Percentiles rank a stretch among this genome's conserved stretches.
phyloP scores from a whole-genome alignment of 805 yeast genomes.

The Pichia rugopelliculosa region DNA sequence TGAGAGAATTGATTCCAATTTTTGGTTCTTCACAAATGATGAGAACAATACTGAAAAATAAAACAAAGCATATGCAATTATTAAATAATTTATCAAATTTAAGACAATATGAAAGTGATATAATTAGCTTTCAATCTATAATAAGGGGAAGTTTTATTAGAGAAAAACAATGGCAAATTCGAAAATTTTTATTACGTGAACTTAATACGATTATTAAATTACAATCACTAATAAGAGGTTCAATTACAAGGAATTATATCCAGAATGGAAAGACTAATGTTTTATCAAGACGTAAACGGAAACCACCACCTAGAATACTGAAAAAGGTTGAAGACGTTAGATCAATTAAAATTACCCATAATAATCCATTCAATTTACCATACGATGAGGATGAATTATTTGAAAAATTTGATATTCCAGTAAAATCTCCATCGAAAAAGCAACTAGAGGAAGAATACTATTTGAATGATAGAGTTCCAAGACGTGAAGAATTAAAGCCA shows the following conservation, averaged over 20 bases:
- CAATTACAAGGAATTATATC: slow-evolving; percentile 10
- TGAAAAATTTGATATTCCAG: slow-evolving; percentile 10
- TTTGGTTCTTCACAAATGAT: slow-evolving; percentile 25
- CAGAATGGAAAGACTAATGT: neutral
- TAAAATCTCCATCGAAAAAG: neutral
- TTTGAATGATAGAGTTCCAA: slow-evolving; percentile 3
- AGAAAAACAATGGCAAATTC: slow-evolving; percentile 13
- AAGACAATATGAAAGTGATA: slow-evolving; percentile 13
- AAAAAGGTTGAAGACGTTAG: neutral
- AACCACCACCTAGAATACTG: neutral
- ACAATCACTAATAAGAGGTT: slow-evolving; percentile 41
- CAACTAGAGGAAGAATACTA: neutral
- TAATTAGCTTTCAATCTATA: slow-evolving; percentile 30
- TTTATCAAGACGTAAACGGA: neutral
- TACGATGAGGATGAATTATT: slow-evolving; percentile 10
- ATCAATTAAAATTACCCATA: neutral
- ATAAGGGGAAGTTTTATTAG: slow-evolving; percentile 28
- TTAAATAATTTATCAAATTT: slow-evolving; percentile 14
- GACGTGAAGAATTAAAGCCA: slow-evolving; percentile 8
- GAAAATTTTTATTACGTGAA: slow-evolving; percentile 17
- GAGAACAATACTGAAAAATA: slow-evolving; percentile 33
- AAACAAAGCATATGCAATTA: slow-evolving; percentile 17
- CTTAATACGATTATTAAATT: slow-evolving; percentile 24
- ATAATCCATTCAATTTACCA: slow-evolving; percentile 2
- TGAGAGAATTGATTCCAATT: neutral